phyloP scores from a whole-genome alignment of 2,329 filamentous ascomycete genomes.

The Trichoderma sp. region DNA sequence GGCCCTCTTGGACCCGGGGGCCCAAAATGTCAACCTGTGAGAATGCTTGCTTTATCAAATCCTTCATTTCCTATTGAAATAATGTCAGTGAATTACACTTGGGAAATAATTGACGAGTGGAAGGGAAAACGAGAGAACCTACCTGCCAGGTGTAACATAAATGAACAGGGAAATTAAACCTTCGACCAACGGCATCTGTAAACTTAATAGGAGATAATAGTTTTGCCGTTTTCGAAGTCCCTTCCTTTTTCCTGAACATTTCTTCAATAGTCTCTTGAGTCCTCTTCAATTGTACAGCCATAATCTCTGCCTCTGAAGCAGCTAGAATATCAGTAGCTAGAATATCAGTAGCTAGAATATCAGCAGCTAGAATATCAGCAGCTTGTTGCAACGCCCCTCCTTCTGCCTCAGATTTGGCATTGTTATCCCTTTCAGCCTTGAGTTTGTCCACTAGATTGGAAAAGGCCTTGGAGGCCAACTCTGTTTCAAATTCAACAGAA shows the following conservation, averaged over 20 bases:
- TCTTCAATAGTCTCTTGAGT: constrained; percentile 40
- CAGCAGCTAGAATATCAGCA: constrained; percentile 40
- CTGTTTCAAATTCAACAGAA: not conserved
- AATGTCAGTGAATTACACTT: constrained; percentile 8
- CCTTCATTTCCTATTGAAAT: constrained; percentile 71
- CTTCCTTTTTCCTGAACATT: constrained; percentile 47
- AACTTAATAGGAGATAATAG: constrained; percentile 74
- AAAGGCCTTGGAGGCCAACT: not conserved
- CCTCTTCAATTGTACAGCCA: constrained; percentile 22
- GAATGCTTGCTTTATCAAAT: constrained; percentile 84
- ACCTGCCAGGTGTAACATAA: constrained; percentile 81
- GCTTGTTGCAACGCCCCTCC: constrained; percentile 29
- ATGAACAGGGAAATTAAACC: constrained; percentile 88
- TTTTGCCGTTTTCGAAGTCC: constrained; percentile 51
- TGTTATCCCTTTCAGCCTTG: constrained; percentile 34
- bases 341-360: constrained; percentile 39
- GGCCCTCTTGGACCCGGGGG: constrained; percentile 71
- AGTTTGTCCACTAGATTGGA: constrained; percentile 32
- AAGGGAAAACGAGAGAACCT: constrained; percentile 26
- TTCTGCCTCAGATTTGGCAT: constrained; percentile 38
- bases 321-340: constrained; percentile 41
- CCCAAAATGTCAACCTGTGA: constrained; percentile 73
- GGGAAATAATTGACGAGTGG: too few relatives aligned
- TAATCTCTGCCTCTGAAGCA: constrained; percentile 49
- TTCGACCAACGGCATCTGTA: constrained; percentile 89